These are phyloP conservation scores for Moniliella sp. DNA, from an alignment of 1,284 basidiomycete genomes.

Conservation along the genomic window DNA sequence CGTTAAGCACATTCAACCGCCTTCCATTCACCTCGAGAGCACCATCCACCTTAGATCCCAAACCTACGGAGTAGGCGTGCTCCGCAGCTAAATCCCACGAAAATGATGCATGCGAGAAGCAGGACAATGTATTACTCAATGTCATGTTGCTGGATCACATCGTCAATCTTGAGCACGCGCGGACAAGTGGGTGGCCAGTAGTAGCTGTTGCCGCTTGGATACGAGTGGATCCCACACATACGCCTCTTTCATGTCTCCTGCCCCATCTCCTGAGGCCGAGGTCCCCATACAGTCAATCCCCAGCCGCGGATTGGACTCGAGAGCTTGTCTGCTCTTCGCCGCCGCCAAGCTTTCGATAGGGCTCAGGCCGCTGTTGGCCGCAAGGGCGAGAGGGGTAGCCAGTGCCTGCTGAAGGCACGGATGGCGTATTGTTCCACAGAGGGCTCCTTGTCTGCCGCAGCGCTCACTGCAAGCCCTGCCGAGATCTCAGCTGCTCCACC, in stretches of 20 bases:
- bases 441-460: conserved; percentile 72
- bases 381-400: conserved; percentile 76
- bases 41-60: too few relatives aligned
- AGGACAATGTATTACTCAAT: too few relatives aligned
- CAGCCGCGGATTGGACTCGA: conserved; percentile 58
- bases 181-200: conserved; percentile 75
- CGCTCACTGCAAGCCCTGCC: conserved; percentile 71
- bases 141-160: conserved; percentile 12
- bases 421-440: conserved; percentile 87
- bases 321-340: conserved; percentile 79
- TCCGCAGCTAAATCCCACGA: too few relatives aligned
- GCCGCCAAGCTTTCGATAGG: conserved; percentile 89
- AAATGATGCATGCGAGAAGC: too few relatives aligned
- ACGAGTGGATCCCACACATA: conserved; percentile 92
- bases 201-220: conserved; percentile 85
- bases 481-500: conserved; percentile 94
- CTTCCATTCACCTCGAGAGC: too few relatives aligned
- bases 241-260: conserved; percentile 92
- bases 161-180: conserved; percentile 36
- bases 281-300: conserved; percentile 84
- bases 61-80: too few relatives aligned
- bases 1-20: too few relatives aligned
- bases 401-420: conserved; percentile 83
- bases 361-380: conserved; percentile 85
- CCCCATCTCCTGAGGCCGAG: too few relatives aligned